These are phyloP conservation scores for Taphrina populina DNA, from an alignment of 1,139 yeast genomes.

Conservation along the genomic window DNA sequence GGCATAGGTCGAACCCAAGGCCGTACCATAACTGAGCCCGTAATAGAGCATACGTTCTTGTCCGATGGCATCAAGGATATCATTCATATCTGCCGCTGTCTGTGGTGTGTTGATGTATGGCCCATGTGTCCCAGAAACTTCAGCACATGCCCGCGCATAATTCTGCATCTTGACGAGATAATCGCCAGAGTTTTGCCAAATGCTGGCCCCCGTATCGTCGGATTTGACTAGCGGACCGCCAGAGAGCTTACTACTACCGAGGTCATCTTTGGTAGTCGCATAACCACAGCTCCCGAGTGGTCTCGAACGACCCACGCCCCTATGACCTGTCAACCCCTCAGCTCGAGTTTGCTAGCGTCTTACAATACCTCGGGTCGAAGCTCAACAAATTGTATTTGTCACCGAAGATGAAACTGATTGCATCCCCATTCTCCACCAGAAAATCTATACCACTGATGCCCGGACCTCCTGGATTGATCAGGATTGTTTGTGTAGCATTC, in stretches of 20 bases:
- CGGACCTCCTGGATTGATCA: constrained; percentile 11
- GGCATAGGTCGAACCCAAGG: constrained; percentile 6
- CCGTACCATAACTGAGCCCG: constrained; percentile 12
- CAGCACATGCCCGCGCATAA: neutral
- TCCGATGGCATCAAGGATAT: constrained; percentile 12
- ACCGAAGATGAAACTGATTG: neutral
- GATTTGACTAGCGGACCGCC: too few relatives aligned
- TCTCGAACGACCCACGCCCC: constrained; percentile 2
- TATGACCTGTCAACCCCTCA: too few relatives aligned
- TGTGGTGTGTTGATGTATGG: constrained; percentile 8
- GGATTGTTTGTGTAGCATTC: neutral
- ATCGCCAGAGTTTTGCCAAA: constrained; percentile 3
- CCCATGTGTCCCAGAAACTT: constrained; percentile 7
- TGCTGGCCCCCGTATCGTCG: too few relatives aligned
- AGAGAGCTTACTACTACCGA: too few relatives aligned
- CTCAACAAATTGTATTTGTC: neutral
- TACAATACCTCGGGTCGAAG: constrained; percentile 17
- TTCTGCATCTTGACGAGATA: neutral
- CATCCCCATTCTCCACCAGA: neutral
- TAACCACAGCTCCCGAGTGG: constrained; percentile 4
- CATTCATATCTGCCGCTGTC: constrained; percentile 12
- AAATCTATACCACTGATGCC: constrained; percentile 9
- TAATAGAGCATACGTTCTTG: constrained; percentile 3
- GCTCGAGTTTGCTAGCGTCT: too few relatives aligned
- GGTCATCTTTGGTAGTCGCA: too few relatives aligned